phyloP scores from a whole-genome alignment of 108 stramenopile genomes.

The Craspedostauros australis region DNA sequence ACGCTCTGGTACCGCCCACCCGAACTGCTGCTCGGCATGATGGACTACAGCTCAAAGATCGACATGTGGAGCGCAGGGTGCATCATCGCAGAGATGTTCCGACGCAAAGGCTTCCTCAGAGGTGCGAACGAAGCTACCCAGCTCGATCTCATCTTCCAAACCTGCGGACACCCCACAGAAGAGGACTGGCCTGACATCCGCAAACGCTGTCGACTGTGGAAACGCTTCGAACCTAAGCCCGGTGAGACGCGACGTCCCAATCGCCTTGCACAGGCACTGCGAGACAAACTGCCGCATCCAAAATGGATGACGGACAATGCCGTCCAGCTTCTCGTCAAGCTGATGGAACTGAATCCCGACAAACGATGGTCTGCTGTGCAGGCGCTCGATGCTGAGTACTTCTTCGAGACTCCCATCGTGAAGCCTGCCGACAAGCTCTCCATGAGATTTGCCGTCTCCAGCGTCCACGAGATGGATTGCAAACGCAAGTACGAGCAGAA shows the following conservation, averaged over 20 bases:
- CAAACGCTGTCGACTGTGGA: constrained; percentile 70
- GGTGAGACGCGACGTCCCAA: constrained; percentile 41
- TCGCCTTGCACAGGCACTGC: constrained; percentile 57
- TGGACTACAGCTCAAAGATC: constrained; percentile 80
- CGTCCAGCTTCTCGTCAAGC: constrained; percentile 64
- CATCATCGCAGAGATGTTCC: constrained; percentile 94
- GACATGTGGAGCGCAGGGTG: constrained; percentile 99
- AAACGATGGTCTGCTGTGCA: constrained; percentile 75
- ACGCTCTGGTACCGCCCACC: constrained; percentile 97
- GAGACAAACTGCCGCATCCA: constrained; percentile 53
- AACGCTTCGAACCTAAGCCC: constrained; percentile 57
- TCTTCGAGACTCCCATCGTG: constrained; percentile 76
- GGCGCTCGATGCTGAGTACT: constrained; percentile 78
- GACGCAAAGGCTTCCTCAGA: constrained; percentile 71
- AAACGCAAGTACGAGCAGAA: constrained; percentile 69
- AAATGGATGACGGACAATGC: constrained; percentile 88
- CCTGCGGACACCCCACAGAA: constrained; percentile 65
- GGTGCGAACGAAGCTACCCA: constrained; percentile 70
- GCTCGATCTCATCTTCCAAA: constrained; percentile 75
- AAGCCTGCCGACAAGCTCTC: constrained; percentile 69
- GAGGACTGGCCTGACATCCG: constrained; percentile 71
- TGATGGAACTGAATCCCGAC: constrained; percentile 68
- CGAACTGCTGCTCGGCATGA: constrained; percentile 85
- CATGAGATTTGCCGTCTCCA: constrained; percentile 77
- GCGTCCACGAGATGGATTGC: constrained; percentile 70